Evolutionary conservation across 2,329 filamentous ascomycete species (phyloP), one percentile per base, ranked within the genome.

Genomic region (Penicillium sp.): DNA sequence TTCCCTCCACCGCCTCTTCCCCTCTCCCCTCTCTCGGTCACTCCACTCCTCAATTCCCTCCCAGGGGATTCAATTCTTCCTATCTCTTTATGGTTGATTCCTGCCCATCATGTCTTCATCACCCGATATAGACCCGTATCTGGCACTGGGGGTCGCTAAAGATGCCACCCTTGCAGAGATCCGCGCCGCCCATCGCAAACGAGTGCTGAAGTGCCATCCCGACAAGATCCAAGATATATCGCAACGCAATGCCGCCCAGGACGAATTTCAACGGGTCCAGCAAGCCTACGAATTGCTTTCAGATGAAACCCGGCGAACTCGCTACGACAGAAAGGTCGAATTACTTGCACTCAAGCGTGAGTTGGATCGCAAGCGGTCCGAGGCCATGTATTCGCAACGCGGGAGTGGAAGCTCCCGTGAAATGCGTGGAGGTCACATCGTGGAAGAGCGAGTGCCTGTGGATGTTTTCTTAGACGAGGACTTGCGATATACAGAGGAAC

Each of bases 191-290:
- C 86, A 96, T 75, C 85, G 89, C 64, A 95, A 95, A 72, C 85
- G 95, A 38, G 89, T 90, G 33, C 82, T 96, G 62, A 90, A 89
- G 71, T 92, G 88, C 68, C 92, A 96, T 64, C 92, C 92, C 31
- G 92, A 96, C 79, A 95, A 96, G 76, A 84, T 95, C 57, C 86
- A 90, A 61, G 85, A 95, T 65, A 85, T 87, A 48, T 78, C 84
- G 15, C 78, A 88, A 65, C 95, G 94, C 74, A 84, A 85, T 53
- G 77, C 84, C 63, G 95, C 92, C 71, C 85, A 89, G 63, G 86
- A 90, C 63, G 87, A 95, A 73, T 99, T 97, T 67, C 91, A 96
- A 73, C 86, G 85, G 69, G 89, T 97, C 31, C 92, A 96, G 71
- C 85, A 92, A 64, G 92, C 94, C 46, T 99, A 96, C 74, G 94